phyloP scores from a whole-genome alignment of 164 flowering plant genomes.

The Hamamelis virginiana region DNA sequence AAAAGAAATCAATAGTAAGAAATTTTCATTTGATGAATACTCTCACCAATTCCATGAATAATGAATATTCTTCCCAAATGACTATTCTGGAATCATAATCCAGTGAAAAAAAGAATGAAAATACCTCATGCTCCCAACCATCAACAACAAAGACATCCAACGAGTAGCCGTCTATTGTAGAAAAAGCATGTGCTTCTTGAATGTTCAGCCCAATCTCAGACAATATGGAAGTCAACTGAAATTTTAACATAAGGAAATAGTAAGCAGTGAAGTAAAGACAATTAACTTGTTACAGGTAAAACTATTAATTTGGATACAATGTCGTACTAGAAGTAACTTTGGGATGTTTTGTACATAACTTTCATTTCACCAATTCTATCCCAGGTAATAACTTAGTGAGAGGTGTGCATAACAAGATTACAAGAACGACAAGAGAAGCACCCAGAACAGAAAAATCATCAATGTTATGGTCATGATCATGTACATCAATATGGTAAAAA shows the following conservation, averaged over 20 bases:
- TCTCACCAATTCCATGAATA: too few species aligned
- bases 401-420: not conserved
- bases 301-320: not conserved
- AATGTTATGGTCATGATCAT: too few species aligned
- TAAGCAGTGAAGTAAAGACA: too few species aligned
- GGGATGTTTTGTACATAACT: not conserved
- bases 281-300: not conserved
- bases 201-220: conserved; percentile 42
- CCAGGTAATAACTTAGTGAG: too few species aligned
- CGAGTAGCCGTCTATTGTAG: conserved; percentile 40
- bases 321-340: not conserved
- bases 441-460: not conserved
- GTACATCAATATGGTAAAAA: too few species aligned
- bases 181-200: conserved; percentile 49
- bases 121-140: conserved; percentile 33
- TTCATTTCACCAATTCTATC: not conserved
- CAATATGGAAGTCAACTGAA: conserved; percentile 37
- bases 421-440: not conserved
- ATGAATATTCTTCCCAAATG: too few species aligned
- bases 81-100: too few species aligned
- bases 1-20: too few species aligned
- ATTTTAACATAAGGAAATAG: not conserved
- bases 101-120: not conserved
- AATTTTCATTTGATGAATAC: too few species aligned
- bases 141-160: conserved; percentile 49